Percentiles rank a stretch among this genome's conserved stretches.
phyloP scores from a whole-genome alignment of 305 asterid species.

The Solanum hybrid region DNA sequence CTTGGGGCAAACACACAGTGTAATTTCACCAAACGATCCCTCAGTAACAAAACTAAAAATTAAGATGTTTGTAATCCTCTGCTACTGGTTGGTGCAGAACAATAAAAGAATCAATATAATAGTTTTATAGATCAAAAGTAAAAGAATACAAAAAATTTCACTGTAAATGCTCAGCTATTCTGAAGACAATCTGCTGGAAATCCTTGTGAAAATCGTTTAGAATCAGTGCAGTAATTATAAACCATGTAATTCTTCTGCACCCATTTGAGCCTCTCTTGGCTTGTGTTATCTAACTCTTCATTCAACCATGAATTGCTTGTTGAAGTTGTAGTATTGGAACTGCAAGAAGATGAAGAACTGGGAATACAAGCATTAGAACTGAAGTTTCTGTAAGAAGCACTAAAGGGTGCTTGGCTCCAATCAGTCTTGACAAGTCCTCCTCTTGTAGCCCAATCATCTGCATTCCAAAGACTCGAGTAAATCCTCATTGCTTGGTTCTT shows the following conservation, averaged over 20 bases:
- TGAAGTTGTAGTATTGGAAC: neutral
- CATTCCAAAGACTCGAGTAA: conserved; percentile 55
- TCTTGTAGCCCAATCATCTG: conserved; percentile 67
- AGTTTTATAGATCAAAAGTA: neutral
- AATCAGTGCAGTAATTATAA: no score
- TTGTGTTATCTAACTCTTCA: no score
- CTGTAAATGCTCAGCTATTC: neutral
- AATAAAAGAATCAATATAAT: neutral
- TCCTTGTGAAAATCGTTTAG: no score
- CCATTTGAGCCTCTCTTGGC: no score
- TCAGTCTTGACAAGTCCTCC: conserved; percentile 57
- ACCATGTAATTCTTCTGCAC: no score
- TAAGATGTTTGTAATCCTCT: neutral
- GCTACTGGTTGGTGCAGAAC: neutral
- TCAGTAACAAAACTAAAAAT: neutral
- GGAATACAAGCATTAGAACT: conserved; percentile 30
- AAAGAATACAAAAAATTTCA: neutral
- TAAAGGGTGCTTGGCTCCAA: conserved; percentile 60
- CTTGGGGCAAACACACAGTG: no score
- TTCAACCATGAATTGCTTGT: neutral
- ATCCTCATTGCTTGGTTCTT: conserved; percentile 49
- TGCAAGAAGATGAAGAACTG: conserved; percentile 24
- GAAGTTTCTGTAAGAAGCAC: conserved; percentile 40
- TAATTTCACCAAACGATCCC: no score
- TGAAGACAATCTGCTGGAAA: conserved; percentile 19